phyloP scores from a whole-genome alignment of 331 rosid species.

The Quercus tomentella region DNA sequence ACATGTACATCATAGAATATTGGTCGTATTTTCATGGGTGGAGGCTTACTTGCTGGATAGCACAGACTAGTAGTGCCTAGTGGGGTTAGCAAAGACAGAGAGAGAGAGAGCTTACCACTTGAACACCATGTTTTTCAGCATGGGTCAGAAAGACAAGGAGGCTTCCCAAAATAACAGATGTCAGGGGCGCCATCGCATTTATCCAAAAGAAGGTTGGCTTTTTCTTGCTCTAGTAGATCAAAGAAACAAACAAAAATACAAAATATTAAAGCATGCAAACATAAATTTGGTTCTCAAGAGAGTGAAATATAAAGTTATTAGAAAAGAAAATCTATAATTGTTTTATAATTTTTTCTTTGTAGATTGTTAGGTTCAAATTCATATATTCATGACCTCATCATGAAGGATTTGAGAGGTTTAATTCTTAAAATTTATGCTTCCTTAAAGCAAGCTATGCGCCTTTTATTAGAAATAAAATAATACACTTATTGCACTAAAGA shows the following conservation, averaged over 20 bases:
- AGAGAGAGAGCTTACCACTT: constrained; percentile 37
- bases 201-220: constrained; percentile 49
- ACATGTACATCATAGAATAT: too few species aligned
- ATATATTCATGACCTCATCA: background rate
- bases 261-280: background rate
- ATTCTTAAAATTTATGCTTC: background rate
- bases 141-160: constrained; percentile 44
- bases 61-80: background rate
- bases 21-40: too few species aligned
- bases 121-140: constrained; percentile 49
- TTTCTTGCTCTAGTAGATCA: constrained; percentile 43
- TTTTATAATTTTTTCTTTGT: background rate
- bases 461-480: background rate
- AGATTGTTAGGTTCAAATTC: background rate
- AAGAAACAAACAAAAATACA: background rate
- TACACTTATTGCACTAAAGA: too few species aligned
- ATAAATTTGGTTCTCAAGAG: background rate
- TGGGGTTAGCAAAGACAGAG: background rate
- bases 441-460: background rate
- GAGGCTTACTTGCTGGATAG: background rate
- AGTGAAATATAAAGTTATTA: background rate
- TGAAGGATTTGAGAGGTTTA: background rate
- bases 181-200: constrained; percentile 48
- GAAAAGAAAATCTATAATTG: background rate
- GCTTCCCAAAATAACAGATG: constrained; percentile 42